Evolutionary conservation across 257 asterid genomes (phyloP).

Genomic region (Solanum piurae): DNA sequence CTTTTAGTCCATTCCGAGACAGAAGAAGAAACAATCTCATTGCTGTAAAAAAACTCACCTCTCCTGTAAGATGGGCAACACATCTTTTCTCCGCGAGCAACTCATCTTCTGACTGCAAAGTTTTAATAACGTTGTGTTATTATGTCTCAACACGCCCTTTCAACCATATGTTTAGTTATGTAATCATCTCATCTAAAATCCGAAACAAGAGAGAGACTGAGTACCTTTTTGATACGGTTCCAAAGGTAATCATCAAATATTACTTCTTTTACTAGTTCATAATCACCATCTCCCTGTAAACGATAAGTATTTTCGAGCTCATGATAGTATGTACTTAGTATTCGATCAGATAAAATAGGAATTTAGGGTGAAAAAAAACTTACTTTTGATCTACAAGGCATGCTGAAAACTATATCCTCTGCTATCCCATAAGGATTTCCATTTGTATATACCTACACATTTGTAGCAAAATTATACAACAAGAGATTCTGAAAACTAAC

Average conservation of each 20-base stretch:
- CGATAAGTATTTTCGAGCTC: not conserved
- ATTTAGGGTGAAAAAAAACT: not conserved
- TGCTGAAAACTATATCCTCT: conserved; percentile 82
- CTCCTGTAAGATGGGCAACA: conserved; percentile 97
- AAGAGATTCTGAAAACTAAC: not conserved
- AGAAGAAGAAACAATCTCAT: not conserved
- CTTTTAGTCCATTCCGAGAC: not conserved
- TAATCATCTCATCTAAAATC: not conserved
- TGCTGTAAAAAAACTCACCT: conserved; percentile 28
- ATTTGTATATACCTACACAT: conserved; percentile 51
- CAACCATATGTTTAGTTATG: not conserved
- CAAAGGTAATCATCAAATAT: conserved; percentile 70
- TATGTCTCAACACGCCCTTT: not conserved
- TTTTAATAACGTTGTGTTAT: not conserved
- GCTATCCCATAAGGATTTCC: conserved; percentile 92
- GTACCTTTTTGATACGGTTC: conserved; percentile 68
- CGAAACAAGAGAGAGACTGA: not conserved
- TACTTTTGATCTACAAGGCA: conserved; percentile 96
- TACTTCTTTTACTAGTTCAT: conserved; percentile 83
- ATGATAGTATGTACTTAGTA: not conserved
- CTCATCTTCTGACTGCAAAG: conserved; percentile 86
- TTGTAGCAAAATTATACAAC: not conserved
- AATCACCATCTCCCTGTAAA: conserved; percentile 84
- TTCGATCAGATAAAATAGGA: not conserved
- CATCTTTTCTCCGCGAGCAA: conserved; percentile 93